These are phyloP conservation scores for Aspergillus pseudoterreus DNA, from an alignment of 2,329 filamentous ascomycete species.

Conservation along the genomic window DNA sequence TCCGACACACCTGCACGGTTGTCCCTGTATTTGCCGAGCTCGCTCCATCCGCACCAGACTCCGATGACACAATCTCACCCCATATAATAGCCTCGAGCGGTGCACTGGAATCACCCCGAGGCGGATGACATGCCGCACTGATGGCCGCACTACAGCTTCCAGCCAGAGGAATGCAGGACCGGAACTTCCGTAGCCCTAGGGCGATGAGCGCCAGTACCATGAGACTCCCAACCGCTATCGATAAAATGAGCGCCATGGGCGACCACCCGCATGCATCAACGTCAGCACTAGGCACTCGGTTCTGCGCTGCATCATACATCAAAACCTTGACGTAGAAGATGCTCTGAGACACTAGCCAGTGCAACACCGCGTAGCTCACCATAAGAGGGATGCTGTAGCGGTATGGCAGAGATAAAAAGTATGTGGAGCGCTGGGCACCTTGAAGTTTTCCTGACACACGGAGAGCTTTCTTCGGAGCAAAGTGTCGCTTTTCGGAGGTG, in stretches of 20 bases:
- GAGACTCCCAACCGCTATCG: background rate
- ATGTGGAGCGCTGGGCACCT: slow-evolving; percentile 41
- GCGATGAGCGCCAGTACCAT: slow-evolving; percentile 11
- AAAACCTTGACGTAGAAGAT: slow-evolving; percentile 38
- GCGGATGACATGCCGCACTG: slow-evolving; percentile 29
- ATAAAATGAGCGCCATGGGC: slow-evolving; percentile 4
- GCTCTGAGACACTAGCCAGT: slow-evolving; percentile 48
- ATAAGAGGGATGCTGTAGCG: slow-evolving; percentile 29
- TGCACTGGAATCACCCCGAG: slow-evolving; percentile 12
- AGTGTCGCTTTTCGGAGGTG: background rate
- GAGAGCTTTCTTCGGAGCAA: slow-evolving; percentile 39
- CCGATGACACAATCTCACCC: slow-evolving; percentile 13
- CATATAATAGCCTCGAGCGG: slow-evolving; percentile 19
- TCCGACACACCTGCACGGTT: background rate
- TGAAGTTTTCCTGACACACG: slow-evolving; percentile 38
- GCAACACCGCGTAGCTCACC: slow-evolving; percentile 30
- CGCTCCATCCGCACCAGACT: background rate
- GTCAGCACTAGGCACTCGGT: background rate
- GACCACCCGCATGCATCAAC: slow-evolving; percentile 3
- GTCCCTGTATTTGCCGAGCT: background rate
- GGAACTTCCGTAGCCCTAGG: slow-evolving; percentile 14
- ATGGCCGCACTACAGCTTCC: slow-evolving; percentile 27
- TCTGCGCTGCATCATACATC: slow-evolving; percentile 10
- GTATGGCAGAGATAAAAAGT: slow-evolving; percentile 43
- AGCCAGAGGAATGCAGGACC: slow-evolving; percentile 24